These are phyloP conservation scores for Pichia nakasei DNA, from an alignment of 805 yeast species.

Conservation along the genomic window DNA sequence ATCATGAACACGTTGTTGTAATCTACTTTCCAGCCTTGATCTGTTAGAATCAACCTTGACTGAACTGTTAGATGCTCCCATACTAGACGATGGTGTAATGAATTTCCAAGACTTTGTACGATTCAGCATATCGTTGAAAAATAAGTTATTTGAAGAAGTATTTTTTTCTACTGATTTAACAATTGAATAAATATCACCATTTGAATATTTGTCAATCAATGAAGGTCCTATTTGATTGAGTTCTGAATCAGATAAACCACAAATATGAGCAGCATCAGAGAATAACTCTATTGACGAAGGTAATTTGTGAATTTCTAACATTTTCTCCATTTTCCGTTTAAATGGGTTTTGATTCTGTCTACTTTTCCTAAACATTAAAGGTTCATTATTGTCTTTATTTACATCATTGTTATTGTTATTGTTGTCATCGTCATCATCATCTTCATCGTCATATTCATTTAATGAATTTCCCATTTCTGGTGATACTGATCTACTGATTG, in stretches of 20 bases:
- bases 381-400: not conserved
- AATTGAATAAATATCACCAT: conserved; percentile 7
- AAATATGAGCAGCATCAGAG: conserved; percentile 8
- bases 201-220: conserved; percentile 6
- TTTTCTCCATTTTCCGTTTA: not conserved
- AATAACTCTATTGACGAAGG: conserved; percentile 7
- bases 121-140: conserved; percentile 4
- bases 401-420: not conserved
- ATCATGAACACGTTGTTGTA: conserved; percentile 35
- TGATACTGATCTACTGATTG: conserved; percentile 6
- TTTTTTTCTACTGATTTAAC: not conserved
- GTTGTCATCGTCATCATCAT: not conserved
- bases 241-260: conserved; percentile 8
- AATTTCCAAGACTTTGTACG: conserved; percentile 6
- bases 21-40: conserved; percentile 38
- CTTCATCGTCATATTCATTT: not conserved
- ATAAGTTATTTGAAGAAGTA: not conserved
- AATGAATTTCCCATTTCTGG: not conserved
- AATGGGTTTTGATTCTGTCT: not conserved
- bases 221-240: conserved; percentile 5
- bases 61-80: not conserved
- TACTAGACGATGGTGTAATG: not conserved
- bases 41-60: conserved; percentile 30
- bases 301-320: conserved; percentile 3
- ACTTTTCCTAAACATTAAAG: conserved; percentile 4